Conservation (phyloP, 192 early-diverging fungal species). For the Dispira parvispora region DNA sequence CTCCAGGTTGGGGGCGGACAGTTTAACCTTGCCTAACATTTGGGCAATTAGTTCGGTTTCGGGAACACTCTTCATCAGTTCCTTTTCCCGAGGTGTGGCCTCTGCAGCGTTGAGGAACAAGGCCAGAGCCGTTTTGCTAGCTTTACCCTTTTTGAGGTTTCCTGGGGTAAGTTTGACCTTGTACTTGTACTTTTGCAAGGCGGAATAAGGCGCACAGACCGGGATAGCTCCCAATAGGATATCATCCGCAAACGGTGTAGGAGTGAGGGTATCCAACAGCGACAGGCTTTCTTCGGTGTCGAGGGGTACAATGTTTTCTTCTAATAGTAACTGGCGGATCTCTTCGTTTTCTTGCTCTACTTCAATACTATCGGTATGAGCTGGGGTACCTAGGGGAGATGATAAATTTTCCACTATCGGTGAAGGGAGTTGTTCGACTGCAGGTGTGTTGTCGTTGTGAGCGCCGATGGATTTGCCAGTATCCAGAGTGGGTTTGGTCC, state of each 20-base stretch:
- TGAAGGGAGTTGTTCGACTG: too few relatives aligned
- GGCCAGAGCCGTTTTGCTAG: constrained; percentile 34
- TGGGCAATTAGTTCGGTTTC: constrained; percentile 66
- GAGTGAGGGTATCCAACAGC: constrained; percentile 66
- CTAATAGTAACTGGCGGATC: constrained; percentile 17
- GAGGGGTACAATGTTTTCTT: constrained; percentile 20
- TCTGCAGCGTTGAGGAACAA: constrained; percentile 24
- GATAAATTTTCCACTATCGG: too few relatives aligned
- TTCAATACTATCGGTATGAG: neutral
- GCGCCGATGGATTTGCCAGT: too few relatives aligned
- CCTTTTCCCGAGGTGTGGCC: constrained; percentile 39
- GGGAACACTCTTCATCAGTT: constrained; percentile 66
- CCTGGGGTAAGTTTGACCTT: constrained; percentile 89
- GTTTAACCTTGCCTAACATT: constrained; percentile 80
- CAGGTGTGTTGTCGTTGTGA: neutral
- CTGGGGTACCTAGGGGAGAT: constrained; percentile 1
- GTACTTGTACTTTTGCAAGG: constrained; percentile 80
- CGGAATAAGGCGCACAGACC: constrained; percentile 82
- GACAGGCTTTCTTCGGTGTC: constrained; percentile 18
- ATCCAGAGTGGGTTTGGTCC: too few relatives aligned
- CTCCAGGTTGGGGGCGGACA: constrained; percentile 59
- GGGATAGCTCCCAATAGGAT: constrained; percentile 71
- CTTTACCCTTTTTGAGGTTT: constrained; percentile 80
- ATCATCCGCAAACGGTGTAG: constrained; percentile 60
- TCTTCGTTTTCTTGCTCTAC: constrained; percentile 5